phyloP scores from a whole-genome alignment of 2,329 filamentous ascomycete species.

The Neopestalotiopsis rosae region DNA sequence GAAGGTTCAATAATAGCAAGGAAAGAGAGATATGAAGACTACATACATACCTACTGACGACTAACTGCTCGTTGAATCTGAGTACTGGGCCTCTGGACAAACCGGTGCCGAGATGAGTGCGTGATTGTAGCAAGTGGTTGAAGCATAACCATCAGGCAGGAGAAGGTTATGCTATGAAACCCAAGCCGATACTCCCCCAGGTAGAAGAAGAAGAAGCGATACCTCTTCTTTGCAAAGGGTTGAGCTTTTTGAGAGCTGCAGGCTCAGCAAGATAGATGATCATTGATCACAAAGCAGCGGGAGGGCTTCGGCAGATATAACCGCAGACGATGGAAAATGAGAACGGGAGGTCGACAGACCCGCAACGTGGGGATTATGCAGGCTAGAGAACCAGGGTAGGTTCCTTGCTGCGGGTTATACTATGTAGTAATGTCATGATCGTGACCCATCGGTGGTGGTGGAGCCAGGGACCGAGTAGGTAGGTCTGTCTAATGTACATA shows the following conservation, averaged over 20 bases:
- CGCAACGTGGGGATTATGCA: constrained; percentile 2
- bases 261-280: not conserved
- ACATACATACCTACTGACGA: constrained; percentile 1
- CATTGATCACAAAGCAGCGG: not conserved
- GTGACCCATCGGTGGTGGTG: constrained; percentile 9
- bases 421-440: constrained; percentile 12
- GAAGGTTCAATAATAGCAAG: not conserved
- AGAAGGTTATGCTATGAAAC: constrained; percentile 6
- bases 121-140: constrained; percentile 5
- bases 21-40: constrained; percentile 1
- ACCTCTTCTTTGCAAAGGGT: constrained; percentile 12
- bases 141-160: constrained; percentile 6
- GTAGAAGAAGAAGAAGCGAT: constrained; percentile 10
- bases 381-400: constrained; percentile 3
- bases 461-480: not conserved
- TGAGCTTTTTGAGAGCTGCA: constrained; percentile 15
- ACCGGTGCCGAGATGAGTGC: constrained; percentile 10
- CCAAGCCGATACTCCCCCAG: constrained; percentile 1
- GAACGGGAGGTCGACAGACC: constrained; percentile 13
- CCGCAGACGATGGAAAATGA: constrained; percentile 1
- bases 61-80: not conserved
- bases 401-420: constrained; percentile 13
- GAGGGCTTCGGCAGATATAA: constrained; percentile 19
- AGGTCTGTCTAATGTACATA: constrained; percentile 11
- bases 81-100: not conserved